Conservation (phyloP, 2,329 filamentous ascomycete genomes). For the Elsinoe perseae region DNA sequence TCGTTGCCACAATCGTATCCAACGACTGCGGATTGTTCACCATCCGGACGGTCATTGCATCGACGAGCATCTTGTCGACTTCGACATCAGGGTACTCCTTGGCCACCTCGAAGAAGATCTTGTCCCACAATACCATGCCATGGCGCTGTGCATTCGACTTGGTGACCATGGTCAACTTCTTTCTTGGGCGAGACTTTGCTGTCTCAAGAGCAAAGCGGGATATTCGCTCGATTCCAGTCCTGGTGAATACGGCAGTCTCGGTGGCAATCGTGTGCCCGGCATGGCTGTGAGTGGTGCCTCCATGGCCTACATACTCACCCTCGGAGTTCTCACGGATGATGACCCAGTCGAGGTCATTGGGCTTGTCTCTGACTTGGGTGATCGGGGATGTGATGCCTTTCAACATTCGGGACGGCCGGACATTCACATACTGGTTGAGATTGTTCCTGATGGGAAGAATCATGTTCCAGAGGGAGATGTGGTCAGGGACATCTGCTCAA, state of each 20-base stretch:
- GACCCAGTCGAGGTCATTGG: constrained; percentile 39
- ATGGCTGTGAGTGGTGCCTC: constrained; percentile 37
- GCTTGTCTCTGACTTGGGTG: constrained; percentile 28
- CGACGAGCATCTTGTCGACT: constrained; percentile 44
- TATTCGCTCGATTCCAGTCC: constrained; percentile 40
- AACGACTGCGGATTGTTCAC: constrained; percentile 38
- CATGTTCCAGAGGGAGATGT: constrained; percentile 60
- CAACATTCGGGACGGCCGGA: constrained; percentile 46
- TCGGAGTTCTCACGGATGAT: constrained; percentile 44
- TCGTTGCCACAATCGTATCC: constrained; percentile 44
- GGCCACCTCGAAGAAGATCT: constrained; percentile 39
- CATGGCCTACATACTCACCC: constrained; percentile 43
- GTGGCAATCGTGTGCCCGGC: constrained; percentile 37
- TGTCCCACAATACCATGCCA: constrained; percentile 44
- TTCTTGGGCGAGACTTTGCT: constrained; percentile 36
- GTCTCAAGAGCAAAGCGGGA: constrained; percentile 43
- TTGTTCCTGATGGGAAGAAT: constrained; percentile 60
- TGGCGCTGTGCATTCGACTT: constrained; percentile 44
- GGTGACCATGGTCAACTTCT: constrained; percentile 44
- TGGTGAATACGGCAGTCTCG: constrained; percentile 42
- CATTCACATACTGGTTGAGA: constrained; percentile 62
- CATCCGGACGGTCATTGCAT: constrained; percentile 45
- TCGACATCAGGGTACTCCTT: constrained; percentile 40
- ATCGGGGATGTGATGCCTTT: constrained; percentile 37
- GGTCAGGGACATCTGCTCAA: constrained; percentile 52